Evolutionary conservation across 192 early-diverging fungal genomes (phyloP), one percentile per base, ranked within the genome.

Genomic region (Entophlyctis luteolus): DNA sequence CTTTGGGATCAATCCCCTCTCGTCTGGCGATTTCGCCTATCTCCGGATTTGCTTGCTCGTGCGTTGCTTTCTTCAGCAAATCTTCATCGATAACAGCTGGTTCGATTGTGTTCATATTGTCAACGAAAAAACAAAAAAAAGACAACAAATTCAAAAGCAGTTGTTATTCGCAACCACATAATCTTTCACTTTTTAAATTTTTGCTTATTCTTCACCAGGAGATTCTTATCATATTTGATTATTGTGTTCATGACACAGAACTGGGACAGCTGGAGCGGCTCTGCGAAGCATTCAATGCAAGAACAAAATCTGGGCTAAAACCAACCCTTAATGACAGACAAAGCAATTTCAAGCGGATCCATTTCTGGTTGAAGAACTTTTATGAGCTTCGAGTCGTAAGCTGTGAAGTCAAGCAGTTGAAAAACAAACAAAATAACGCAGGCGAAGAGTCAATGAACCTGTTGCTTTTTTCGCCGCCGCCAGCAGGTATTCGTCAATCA

Each of bases 1-100:
- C 83, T 18, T 47, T 55, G 2, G 77, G 71, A 59, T 87, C 84
- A 3, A 87, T 82, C 12, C 85, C 85, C 62, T 87, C 85, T 38
- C 70, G 72, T 20, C 77, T 54, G 29, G 83, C 85, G 37, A 86
- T 78, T 2, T 87, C 85, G 6, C 84, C 85, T 38, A 86, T 82
- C 42, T 86, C 84, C 2, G 72, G 72, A 29, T 59, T 62, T 4
- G 75, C 67, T 54, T 87, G 85, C 42, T 87, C 85, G 68, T 80
- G 81, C 33, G 84, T 72, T 6, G 85, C 84, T 48, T 80, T 86
- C 18, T 72, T 63, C 2, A 87, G 65, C 46, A 85, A 57, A 20
- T 87, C 85, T 38, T 87, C 85, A 56, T 86, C 84, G 53, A 87
- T 82, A 48, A 87, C 85, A 16, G 84, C 80, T 4, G 85, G 85